Evolutionary conservation across 2,329 filamentous ascomycete species (phyloP).

Genomic region (Venturia nashicola): DNA sequence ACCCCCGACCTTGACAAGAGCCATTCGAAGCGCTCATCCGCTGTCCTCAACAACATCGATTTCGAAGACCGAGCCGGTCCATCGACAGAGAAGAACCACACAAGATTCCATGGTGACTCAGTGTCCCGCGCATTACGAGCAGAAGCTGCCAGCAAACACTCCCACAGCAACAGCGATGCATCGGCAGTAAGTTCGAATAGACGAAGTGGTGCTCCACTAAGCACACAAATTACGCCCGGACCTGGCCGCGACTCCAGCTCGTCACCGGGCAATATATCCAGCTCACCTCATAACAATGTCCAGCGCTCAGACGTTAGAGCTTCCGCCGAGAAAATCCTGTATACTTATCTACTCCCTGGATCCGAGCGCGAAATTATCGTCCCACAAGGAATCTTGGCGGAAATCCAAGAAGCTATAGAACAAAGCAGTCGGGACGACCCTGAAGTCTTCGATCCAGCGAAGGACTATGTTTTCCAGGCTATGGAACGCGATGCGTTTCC

Average conservation of each 20-base stretch:
- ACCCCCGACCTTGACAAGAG: slow-evolving; percentile 81
- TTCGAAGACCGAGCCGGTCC: slow-evolving; percentile 40
- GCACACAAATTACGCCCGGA: slow-evolving; percentile 31
- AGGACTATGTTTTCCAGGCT: slow-evolving; percentile 98
- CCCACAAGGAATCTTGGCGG: slow-evolving; percentile 72
- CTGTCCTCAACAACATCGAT: slow-evolving; percentile 57
- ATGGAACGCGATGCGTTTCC: slow-evolving; percentile 99
- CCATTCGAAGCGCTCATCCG: slow-evolving; percentile 73
- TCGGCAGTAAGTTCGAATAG: slow-evolving; percentile 20
- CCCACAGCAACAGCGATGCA: slow-evolving; percentile 34
- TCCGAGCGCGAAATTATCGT: slow-evolving; percentile 93
- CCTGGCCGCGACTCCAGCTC: slow-evolving; percentile 39
- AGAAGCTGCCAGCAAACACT: slow-evolving; percentile 33
- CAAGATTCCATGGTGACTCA: slow-evolving; percentile 62
- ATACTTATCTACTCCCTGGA: slow-evolving; percentile 89
- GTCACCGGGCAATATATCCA: slow-evolving; percentile 22
- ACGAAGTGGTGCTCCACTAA: slow-evolving; percentile 28
- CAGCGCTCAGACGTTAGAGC: slow-evolving; percentile 81
- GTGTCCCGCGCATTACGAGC: slow-evolving; percentile 74
- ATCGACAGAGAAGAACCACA: slow-evolving; percentile 45
- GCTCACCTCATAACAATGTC: slow-evolving; percentile 59
- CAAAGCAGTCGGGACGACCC: slow-evolving; percentile 87
- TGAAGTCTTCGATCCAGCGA: slow-evolving; percentile 92
- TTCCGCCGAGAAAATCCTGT: slow-evolving; percentile 96
- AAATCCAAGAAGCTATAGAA: slow-evolving; percentile 81